Percentiles rank a stretch among this genome's conserved stretches.
Conservation (phyloP, 169 alveolate genomes). For the Ichthyophthirius multifiliis region DNA sequence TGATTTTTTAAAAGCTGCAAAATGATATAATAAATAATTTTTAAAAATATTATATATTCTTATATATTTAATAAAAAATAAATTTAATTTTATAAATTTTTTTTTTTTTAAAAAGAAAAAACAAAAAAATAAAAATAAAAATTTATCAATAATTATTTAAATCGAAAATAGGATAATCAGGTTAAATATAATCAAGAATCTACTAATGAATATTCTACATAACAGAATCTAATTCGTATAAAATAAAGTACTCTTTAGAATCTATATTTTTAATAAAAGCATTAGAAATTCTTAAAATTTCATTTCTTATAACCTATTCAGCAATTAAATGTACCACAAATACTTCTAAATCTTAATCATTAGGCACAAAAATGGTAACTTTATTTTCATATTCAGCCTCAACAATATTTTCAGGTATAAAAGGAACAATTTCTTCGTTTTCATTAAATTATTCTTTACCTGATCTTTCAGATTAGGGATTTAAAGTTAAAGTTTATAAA, state of each 20-base stretch:
- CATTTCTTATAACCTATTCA: neutral
- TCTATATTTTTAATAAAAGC: neutral
- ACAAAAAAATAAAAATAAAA: too few species aligned
- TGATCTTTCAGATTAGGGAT: neutral
- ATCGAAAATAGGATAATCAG: neutral
- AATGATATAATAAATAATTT: too few species aligned
- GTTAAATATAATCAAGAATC: neutral
- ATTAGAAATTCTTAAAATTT: neutral
- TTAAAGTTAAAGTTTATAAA: neutral
- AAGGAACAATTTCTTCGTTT: neutral
- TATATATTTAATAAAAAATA: too few species aligned
- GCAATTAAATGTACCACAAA: neutral
- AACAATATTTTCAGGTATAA: neutral
- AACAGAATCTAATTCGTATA: neutral
- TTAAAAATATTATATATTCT: too few species aligned
- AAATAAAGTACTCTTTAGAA: neutral
- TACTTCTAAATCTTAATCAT: constrained; percentile 11
- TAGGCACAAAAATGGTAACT: neutral
- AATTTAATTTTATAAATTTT: too few species aligned
- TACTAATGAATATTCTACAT: neutral
- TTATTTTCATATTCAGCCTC: neutral
- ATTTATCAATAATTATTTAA: neutral
- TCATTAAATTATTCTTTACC: neutral
- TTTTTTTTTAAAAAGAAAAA: too few species aligned
- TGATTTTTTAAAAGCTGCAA: too few species aligned